These are phyloP conservation scores for Dacryopinax spathularia DNA, from an alignment of 768 basidiomycete genomes.

Conservation along the genomic window DNA sequence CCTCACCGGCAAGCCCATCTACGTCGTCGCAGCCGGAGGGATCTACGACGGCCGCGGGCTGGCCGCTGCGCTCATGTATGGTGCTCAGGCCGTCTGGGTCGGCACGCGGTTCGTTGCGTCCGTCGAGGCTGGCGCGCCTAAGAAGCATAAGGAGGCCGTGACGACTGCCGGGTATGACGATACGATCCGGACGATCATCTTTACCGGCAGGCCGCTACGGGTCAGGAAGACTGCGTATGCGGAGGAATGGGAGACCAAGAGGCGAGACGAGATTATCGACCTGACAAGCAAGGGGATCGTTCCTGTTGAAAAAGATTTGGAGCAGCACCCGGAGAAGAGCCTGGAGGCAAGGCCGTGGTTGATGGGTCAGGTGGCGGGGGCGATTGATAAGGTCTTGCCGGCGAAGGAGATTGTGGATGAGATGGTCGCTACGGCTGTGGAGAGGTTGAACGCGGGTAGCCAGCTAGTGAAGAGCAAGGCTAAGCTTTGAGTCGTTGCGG, in stretches of 20 bases:
- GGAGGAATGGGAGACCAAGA: constrained; percentile 69
- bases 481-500: constrained; percentile 14
- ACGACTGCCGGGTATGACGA: constrained; percentile 62
- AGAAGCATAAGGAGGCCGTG: constrained; percentile 68
- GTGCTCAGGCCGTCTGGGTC: constrained; percentile 74
- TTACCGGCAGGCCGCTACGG: constrained; percentile 76
- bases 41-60: constrained; percentile 79
- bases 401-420: constrained; percentile 71
- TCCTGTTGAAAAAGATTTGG: constrained; percentile 54
- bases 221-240: constrained; percentile 76
- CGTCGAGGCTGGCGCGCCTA: constrained; percentile 66
- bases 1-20: constrained; percentile 67
- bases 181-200: constrained; percentile 71
- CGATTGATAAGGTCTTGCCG: constrained; percentile 50
- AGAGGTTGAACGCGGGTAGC: constrained; percentile 31
- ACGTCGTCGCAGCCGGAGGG: constrained; percentile 83
- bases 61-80: constrained; percentile 78
- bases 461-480: constrained; percentile 12
- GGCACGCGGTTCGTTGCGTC: constrained; percentile 79
- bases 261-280: constrained; percentile 66
- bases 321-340: constrained; percentile 70
- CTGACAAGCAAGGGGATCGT: constrained; percentile 73
- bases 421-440: constrained; percentile 64
- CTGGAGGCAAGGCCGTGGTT: constrained; percentile 55
- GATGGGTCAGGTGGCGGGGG: constrained; percentile 65